These are phyloP conservation scores for Salix suchowensis DNA, from an alignment of 345 rosid species.

Conservation along the genomic window DNA sequence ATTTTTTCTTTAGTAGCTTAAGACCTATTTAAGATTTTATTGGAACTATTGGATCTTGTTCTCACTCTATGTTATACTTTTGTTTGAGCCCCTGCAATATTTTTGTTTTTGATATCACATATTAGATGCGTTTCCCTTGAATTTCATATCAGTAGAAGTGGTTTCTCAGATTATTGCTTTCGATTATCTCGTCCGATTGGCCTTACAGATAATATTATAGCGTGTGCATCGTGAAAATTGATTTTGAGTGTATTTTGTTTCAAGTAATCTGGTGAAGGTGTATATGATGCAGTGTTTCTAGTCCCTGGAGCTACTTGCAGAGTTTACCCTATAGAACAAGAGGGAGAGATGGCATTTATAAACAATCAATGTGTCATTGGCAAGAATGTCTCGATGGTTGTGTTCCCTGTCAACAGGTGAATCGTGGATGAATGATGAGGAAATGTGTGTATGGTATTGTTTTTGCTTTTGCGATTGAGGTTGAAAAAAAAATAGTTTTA, in stretches of 20 bases:
- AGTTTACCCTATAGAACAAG: no score
- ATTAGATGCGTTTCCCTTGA: not conserved
- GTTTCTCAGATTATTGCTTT: not conserved
- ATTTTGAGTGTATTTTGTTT: not conserved
- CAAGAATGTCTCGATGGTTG: no score
- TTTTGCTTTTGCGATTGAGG: no score
- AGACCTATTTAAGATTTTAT: slow-evolving; percentile 7
- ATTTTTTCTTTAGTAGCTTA: not conserved
- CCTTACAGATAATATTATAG: not conserved
- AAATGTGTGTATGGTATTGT: no score
- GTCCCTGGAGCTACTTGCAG: no score
- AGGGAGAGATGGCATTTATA: no score
- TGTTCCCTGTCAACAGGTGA: no score
- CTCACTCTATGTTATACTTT: not conserved
- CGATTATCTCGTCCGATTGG: not conserved
- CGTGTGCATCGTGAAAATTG: not conserved
- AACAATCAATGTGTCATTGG: no score
- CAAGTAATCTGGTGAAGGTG: not conserved
- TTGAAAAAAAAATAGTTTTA: no score
- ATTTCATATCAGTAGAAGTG: not conserved
- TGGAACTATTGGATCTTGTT: slow-evolving; percentile 7
- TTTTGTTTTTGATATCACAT: not conserved
- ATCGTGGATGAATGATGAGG: no score
- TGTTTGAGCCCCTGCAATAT: not conserved
- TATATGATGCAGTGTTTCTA: not conserved